These are phyloP conservation scores for Apiospora saccharicola DNA, from an alignment of 2,329 filamentous ascomycete species.

Conservation along the genomic window DNA sequence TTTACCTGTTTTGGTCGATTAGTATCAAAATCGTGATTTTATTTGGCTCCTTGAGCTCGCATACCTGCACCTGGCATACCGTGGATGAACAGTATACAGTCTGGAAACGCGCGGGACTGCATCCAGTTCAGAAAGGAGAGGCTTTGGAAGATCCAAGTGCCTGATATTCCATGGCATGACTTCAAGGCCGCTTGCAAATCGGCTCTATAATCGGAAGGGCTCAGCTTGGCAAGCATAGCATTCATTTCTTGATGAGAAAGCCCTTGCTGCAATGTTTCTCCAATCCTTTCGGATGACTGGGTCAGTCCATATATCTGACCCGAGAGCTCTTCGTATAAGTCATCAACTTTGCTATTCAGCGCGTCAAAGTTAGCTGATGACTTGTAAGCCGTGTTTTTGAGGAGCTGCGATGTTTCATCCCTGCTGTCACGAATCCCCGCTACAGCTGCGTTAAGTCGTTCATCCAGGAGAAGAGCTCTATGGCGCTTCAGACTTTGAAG, in stretches of 20 bases:
- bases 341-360: not conserved
- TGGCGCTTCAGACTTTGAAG: slow-evolving; percentile 34
- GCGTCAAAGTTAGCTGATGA: not conserved
- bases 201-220: not conserved
- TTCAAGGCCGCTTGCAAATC: not conserved
- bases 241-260: not conserved
- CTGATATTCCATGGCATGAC: not conserved
- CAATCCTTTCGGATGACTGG: not conserved
- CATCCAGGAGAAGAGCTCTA: slow-evolving; percentile 30
- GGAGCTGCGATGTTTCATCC: not conserved
- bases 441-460: slow-evolving; percentile 29
- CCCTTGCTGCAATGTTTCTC: not conserved
- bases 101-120: not conserved
- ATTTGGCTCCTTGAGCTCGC: not conserved
- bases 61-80: slow-evolving; percentile 16
- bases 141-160: not conserved
- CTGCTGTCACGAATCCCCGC: slow-evolving; percentile 27
- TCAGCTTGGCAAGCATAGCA: not conserved
- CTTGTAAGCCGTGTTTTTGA: slow-evolving; percentile 1
- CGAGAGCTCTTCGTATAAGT: not conserved
- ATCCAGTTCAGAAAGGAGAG: not conserved
- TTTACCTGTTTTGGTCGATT: not conserved
- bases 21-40: not conserved
- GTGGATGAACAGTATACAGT: not conserved
- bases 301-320: not conserved